These are phyloP conservation scores for Aspergillus pseudoglaucus DNA, from an alignment of 2,329 filamentous ascomycete genomes.

Conservation along the genomic window DNA sequence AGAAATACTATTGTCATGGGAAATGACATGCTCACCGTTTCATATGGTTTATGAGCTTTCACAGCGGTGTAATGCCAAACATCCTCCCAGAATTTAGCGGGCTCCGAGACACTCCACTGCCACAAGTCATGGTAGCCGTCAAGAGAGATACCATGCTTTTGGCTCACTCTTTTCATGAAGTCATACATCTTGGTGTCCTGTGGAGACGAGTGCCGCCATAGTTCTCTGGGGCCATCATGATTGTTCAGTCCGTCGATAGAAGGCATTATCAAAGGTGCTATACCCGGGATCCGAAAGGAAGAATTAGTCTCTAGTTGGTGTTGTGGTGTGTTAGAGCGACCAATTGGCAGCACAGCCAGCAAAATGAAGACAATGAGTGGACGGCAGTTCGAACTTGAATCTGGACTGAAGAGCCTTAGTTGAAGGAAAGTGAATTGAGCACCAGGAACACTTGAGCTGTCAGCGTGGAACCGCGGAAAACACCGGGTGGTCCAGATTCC, in stretches of 20 bases:
- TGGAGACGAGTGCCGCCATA: slow-evolving; percentile 68
- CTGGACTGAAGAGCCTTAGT: too few species aligned
- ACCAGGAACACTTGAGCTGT: background rate
- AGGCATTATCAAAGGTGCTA: background rate
- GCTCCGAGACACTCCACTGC: slow-evolving; percentile 74
- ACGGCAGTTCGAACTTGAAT: background rate
- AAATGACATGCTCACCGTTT: slow-evolving; percentile 24
- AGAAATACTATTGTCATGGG: background rate
- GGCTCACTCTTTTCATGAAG: slow-evolving; percentile 64
- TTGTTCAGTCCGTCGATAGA: background rate
- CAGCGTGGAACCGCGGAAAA: background rate
- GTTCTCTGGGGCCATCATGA: slow-evolving; percentile 34
- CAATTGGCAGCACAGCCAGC: too few species aligned
- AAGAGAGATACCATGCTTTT: slow-evolving; percentile 58
- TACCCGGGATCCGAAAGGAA: background rate
- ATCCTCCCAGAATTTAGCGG: slow-evolving; percentile 74
- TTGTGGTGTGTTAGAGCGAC: background rate
- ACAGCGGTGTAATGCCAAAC: slow-evolving; percentile 79
- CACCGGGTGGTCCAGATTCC: background rate
- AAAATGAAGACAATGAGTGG: background rate
- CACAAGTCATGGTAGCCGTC: slow-evolving; percentile 68
- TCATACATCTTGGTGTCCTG: slow-evolving; percentile 62
- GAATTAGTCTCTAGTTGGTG: background rate
- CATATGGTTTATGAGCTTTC: slow-evolving; percentile 56
- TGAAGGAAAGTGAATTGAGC: too few species aligned